These are phyloP conservation scores for Cicer judaicum DNA, from an alignment of 306 rosid genomes.

Conservation along the genomic window DNA sequence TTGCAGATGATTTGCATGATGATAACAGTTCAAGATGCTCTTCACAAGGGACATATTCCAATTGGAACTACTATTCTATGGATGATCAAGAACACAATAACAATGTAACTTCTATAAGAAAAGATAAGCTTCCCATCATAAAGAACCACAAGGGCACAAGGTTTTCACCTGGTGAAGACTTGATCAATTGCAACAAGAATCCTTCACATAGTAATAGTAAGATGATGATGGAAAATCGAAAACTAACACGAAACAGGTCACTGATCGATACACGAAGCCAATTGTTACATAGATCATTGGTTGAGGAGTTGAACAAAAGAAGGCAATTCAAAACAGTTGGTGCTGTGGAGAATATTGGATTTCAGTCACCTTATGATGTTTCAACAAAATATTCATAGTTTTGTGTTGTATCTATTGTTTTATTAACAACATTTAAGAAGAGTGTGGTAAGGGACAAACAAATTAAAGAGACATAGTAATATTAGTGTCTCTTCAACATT, in stretches of 20 bases:
- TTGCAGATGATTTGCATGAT: constrained; percentile 78
- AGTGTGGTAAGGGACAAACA: constrained; percentile 40
- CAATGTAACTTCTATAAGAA: constrained; percentile 39
- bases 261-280: constrained; percentile 79
- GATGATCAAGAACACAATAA: constrained; percentile 58
- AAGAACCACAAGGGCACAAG: constrained; percentile 63
- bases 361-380: constrained; percentile 72
- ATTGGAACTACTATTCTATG: constrained; percentile 59
- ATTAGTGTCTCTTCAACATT: constrained; percentile 30
- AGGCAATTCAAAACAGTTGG: constrained; percentile 81
- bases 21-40: constrained; percentile 80
- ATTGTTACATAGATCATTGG: constrained; percentile 72
- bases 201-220: constrained; percentile 55
- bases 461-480: constrained; percentile 23
- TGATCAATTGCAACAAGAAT: constrained; percentile 33
- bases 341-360: constrained; percentile 80
- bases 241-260: constrained; percentile 70
- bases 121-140: constrained; percentile 50
- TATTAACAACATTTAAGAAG: constrained; percentile 25
- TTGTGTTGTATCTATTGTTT: constrained; percentile 22
- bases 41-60: constrained; percentile 73
- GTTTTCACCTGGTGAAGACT: constrained; percentile 59
- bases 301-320: constrained; percentile 75
- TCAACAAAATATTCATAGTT: constrained; percentile 40
- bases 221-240: constrained; percentile 49